Base-by-base conservation (phyloP, 169 alveolate species). In the Plasmodium coatneyi region DNA sequence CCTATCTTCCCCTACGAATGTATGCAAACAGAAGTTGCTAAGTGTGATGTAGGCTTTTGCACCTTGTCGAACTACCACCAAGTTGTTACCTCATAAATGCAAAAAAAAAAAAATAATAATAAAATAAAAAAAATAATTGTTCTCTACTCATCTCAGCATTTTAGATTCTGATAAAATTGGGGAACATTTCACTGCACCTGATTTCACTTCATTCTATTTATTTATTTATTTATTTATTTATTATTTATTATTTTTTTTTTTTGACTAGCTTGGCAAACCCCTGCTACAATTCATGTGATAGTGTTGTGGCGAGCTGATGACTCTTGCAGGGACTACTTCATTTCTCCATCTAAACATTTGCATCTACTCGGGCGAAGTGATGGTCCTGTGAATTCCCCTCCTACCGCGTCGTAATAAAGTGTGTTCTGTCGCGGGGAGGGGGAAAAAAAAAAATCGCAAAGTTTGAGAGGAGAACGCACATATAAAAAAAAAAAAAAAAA, bases 371-470 rank as follows among this genome's bases (percentile, higher is more conserved):
- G 2, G 14, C 9, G 54, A 83, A 25, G 19, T 83, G 72, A 83
- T 56, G 54, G n/a, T 83, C 36, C 56, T 7, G 12, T 83, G 82
- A 83, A 70, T 52, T 83, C n/a, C 46, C 19, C 66, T 81, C 28
- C 74, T 36, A 3, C 71, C 34, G 70, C 56, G 16, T 19, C 46
- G 32, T 83, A 66, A 60, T 25, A 16, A 41, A 83, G 32, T 49
- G 43, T 83, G 43, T 3, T 52, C 36, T 80, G 32, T 60, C 6
- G 14, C 74, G 36, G 39, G 52, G 7, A 6, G 56, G 56, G 54
- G n/a, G 5, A 36, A 83, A 12, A 60, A 25, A 82, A 28, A 14
- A 22, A 25, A 7, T n/a, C n/a, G n/a, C n/a, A n/a, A n/a, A n/a
- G n/a, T n/a, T n/a, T n/a, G n/a, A n/a, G n/a, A n/a, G n/a, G n/a